phyloP scores from a whole-genome alignment of 129 eudicot genomes.

The Centella asiatica region DNA sequence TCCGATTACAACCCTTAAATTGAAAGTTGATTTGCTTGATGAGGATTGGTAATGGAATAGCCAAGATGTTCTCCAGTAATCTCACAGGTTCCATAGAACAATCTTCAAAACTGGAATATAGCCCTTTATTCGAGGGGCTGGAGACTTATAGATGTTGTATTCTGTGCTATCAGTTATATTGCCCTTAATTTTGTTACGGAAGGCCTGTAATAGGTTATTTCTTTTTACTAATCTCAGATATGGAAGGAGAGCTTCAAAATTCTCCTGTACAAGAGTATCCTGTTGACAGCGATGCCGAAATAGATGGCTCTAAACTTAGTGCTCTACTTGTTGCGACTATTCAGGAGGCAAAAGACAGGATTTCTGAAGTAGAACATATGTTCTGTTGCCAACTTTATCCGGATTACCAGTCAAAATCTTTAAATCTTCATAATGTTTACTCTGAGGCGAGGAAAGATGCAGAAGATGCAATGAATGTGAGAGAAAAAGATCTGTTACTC shows the following conservation, averaged over 20 bases:
- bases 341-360: slow-evolving; percentile 80
- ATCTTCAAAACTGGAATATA: too few species aligned
- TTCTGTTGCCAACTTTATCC: slow-evolving; percentile 86
- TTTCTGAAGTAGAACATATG: slow-evolving; percentile 78
- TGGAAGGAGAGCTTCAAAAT: slow-evolving; percentile 34
- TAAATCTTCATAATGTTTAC: slow-evolving; percentile 34
- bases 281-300: slow-evolving; percentile 46
- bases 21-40: too few species aligned
- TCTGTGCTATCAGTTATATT: not conserved
- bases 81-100: too few species aligned
- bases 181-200: too few species aligned
- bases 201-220: not conserved
- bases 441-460: slow-evolving; percentile 63
- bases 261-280: slow-evolving; percentile 26
- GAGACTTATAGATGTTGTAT: not conserved
- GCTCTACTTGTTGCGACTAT: slow-evolving; percentile 77
- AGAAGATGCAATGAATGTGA: slow-evolving; percentile 52
- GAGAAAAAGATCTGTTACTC: slow-evolving; percentile 41
- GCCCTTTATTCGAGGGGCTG: too few species aligned
- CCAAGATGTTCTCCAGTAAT: too few species aligned
- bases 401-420: slow-evolving; percentile 43
- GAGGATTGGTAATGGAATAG: too few species aligned
- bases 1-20: too few species aligned
- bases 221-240: slow-evolving; percentile 24
- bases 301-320: slow-evolving; percentile 68